Evolutionary conservation across 169 alveolate species (phyloP), one percentile per base, ranked within the genome.

Genomic region (Blepharisma undulans): DNA sequence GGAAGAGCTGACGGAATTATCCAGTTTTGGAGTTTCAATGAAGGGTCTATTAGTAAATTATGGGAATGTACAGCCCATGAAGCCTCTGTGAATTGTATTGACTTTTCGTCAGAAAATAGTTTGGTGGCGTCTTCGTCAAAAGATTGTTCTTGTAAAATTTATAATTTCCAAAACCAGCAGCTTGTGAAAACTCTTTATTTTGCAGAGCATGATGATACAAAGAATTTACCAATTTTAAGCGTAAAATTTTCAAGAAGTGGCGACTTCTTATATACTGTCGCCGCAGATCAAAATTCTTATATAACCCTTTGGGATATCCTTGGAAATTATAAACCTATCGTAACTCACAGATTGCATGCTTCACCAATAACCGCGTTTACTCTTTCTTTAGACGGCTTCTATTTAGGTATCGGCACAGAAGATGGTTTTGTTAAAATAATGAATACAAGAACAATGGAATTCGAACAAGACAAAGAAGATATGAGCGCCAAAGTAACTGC

Each of bases 361-460:
- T 27, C 91, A 27, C 84, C 80, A 29, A 71, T 36, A 19, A 86
- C 60, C 29, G 22, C 71, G 12, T 66, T 86, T 72, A 30, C 34
- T 72, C 61, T 86, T 18, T 33, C 80, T 2, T 21, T 33, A 7
- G 92, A 88, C 25, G 92, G 92, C 29, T 88, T 88, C 34, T 76
- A 30, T 88, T 34, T 88, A 34, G 92, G 92, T 2, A 88, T 88
- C 29, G 92, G 92, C 10, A 88, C 92, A 29, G 34, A 22, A 30
- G 87, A 88, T 59, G 92, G 92, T 3, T 88, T 34, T 71, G 82
- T 76, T 25, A 88, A 76, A 48, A 88, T 76, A 22, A 21, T 88
- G 60, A 88, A 88, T 48, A 74, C 87, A 19, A 72, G 92, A 61
- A 88, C 92, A 25, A 72, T 88, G 85, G 92, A 88, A 22, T 36